Evolutionary conservation across 164 flowering plant species (phyloP).

Genomic region (Liriodendron chinense): DNA sequence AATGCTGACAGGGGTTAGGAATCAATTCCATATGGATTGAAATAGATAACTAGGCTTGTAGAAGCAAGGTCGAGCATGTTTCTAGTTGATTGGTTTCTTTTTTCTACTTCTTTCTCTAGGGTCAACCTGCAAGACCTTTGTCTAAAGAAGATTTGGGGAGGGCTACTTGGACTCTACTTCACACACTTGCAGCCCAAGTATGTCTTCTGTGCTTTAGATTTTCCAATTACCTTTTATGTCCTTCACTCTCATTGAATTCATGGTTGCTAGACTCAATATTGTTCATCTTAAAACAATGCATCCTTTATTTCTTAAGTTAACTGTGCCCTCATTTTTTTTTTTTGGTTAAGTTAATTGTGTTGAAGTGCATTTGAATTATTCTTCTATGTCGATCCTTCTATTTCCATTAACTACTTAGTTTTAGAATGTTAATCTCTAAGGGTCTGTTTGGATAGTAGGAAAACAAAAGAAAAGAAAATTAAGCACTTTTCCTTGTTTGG

Average conservation of each 20-base stretch:
- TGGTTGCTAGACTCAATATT: too few relatives aligned
- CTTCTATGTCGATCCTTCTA: not conserved
- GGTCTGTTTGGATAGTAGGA: too few relatives aligned
- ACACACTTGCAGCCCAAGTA: slow-evolving; percentile 95
- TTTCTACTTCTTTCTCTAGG: slow-evolving; percentile 27
- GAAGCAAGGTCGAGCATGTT: not conserved
- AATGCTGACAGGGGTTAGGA: not conserved
- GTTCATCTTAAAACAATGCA: not conserved
- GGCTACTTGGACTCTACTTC: slow-evolving; percentile 96
- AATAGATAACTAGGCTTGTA: not conserved
- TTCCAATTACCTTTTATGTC: not conserved
- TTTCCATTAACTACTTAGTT: too few relatives aligned
- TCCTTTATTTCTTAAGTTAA: not conserved
- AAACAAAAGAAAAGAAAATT: too few relatives aligned
- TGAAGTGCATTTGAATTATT: not conserved
- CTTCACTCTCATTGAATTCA: not conserved
- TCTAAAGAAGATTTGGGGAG: slow-evolving; percentile 94
- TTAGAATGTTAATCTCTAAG: too few relatives aligned
- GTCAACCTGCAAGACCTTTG: slow-evolving; percentile 49
- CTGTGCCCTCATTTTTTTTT: not conserved
- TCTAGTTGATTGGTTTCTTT: not conserved
- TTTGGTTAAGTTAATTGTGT: not conserved
- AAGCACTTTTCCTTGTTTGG: too few relatives aligned
- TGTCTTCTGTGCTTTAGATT: not conserved
- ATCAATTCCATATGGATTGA: not conserved